These are phyloP conservation scores for Tricholoma matsutake DNA, from an alignment of 768 basidiomycete species.

Conservation along the genomic window DNA sequence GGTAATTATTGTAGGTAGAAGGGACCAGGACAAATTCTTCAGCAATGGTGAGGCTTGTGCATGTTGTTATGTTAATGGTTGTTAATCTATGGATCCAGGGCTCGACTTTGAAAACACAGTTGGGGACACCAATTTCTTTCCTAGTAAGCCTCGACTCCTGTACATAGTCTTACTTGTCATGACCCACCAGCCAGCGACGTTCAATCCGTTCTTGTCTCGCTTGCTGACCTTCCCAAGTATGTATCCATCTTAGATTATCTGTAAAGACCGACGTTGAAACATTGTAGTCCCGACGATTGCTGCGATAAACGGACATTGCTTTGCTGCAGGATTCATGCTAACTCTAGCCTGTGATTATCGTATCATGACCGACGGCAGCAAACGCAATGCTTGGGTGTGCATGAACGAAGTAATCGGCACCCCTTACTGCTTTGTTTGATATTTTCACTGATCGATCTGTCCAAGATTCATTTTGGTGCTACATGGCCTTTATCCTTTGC, in stretches of 20 bases:
- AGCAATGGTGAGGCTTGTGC: slow-evolving; percentile 58
- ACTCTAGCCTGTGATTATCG: slow-evolving; percentile 85
- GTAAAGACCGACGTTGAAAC: neutral
- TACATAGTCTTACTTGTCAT: slow-evolving; percentile 1
- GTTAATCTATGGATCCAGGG: slow-evolving; percentile 34
- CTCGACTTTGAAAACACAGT: slow-evolving; percentile 57
- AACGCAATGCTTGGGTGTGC: slow-evolving; percentile 78
- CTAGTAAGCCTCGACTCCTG: slow-evolving; percentile 39
- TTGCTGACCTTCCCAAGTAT: slow-evolving; percentile 76
- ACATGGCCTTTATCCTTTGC: slow-evolving; percentile 73
- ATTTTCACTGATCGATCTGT: neutral
- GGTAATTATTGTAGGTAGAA: slow-evolving; percentile 72
- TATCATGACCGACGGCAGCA: slow-evolving; percentile 80
- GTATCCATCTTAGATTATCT: slow-evolving; percentile 17
- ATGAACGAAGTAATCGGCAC: slow-evolving; percentile 78
- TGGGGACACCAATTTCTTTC: slow-evolving; percentile 60
- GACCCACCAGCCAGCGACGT: slow-evolving; percentile 48
- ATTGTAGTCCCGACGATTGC: slow-evolving; percentile 72
- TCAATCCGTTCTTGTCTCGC: slow-evolving; percentile 68
- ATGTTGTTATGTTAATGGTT: neutral
- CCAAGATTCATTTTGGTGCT: slow-evolving; percentile 81
- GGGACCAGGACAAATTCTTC: slow-evolving; percentile 83
- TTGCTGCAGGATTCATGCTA: slow-evolving; percentile 80
- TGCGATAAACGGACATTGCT: slow-evolving; percentile 83
- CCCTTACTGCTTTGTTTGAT: neutral